Evolutionary conservation across 192 early-diverging fungal species (phyloP).

Genomic region (Coemansia javaensis): DNA sequence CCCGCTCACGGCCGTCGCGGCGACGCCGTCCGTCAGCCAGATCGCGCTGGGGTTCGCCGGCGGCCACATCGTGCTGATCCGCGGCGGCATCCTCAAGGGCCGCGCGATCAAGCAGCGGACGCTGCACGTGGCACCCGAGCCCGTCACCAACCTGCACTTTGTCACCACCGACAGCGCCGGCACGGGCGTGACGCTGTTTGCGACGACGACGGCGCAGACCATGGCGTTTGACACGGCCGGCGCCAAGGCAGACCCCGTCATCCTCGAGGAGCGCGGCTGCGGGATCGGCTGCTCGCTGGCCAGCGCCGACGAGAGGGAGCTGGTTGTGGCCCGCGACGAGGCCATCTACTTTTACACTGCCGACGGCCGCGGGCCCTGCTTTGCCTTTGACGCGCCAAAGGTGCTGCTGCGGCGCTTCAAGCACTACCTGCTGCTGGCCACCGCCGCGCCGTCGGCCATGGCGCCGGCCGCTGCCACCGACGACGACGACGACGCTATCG

Average conservation of each 20-base stretch:
- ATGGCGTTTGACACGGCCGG: conserved; percentile 44
- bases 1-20: conserved; percentile 41
- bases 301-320: conserved; percentile 68
- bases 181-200: conserved; percentile 25
- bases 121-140: conserved; percentile 78
- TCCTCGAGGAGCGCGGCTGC: conserved; percentile 81
- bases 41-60: conserved; percentile 90
- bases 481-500: conserved; percentile 57
- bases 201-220: conserved; percentile 31
- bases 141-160: conserved; percentile 68
- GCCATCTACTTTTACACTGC: conserved; percentile 87
- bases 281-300: conserved; percentile 69
- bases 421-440: conserved; percentile 31
- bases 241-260: conserved; percentile 26
- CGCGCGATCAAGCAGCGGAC: conserved; percentile 72
- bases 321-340: conserved; percentile 84
- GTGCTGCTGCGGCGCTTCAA: conserved; percentile 26
- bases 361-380: conserved; percentile 89
- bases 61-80: conserved; percentile 79
- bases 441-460: conserved; percentile 30
- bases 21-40: conserved; percentile 69
- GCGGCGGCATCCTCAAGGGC: conserved; percentile 77
- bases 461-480: conserved; percentile 20
- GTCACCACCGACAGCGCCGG: conserved; percentile 12
- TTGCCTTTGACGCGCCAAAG: conserved; percentile 73